These are phyloP conservation scores for Selenicereus undatus DNA, from an alignment of 148 eudicot genomes.

Conservation along the genomic window DNA sequence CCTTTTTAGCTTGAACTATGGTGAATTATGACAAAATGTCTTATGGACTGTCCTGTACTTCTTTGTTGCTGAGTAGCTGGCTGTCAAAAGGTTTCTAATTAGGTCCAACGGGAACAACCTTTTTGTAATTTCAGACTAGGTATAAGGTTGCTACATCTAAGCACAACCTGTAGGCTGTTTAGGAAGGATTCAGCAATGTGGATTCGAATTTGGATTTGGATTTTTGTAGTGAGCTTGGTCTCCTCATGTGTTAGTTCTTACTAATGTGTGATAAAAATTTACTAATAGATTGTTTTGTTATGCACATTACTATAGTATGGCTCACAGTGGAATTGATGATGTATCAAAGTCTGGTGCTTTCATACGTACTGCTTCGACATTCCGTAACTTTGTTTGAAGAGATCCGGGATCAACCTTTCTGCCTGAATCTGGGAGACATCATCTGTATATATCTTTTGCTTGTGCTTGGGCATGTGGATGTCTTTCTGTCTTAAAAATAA, in stretches of 20 bases:
- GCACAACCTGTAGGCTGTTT: not conserved
- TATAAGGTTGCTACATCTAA: too few species aligned
- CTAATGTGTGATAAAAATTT: not conserved
- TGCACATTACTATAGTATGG: slow-evolving; percentile 37
- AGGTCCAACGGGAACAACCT: too few species aligned
- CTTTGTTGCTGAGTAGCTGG: not conserved
- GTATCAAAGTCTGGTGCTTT: slow-evolving; percentile 72
- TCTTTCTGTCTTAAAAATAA: slow-evolving; percentile 61
- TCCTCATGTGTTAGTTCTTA: not conserved
- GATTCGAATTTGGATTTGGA: not conserved
- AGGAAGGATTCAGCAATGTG: not conserved
- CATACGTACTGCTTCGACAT: slow-evolving; percentile 60
- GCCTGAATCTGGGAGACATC: slow-evolving; percentile 83
- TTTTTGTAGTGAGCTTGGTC: not conserved
- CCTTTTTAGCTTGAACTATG: too few species aligned
- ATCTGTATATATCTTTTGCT: slow-evolving; percentile 83
- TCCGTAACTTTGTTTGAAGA: slow-evolving; percentile 63
- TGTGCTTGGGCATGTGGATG: slow-evolving; percentile 97
- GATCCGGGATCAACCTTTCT: slow-evolving; percentile 67
- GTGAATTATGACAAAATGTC: too few species aligned
- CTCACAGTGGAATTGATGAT: slow-evolving; percentile 69
- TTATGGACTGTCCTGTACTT: too few species aligned
- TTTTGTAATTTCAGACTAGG: too few species aligned
- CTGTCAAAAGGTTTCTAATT: not conserved
- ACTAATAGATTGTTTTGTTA: slow-evolving; percentile 2